These are phyloP conservation scores for Penicillium sp. DNA, from an alignment of 2,329 filamentous ascomycete genomes.

Conservation along the genomic window DNA sequence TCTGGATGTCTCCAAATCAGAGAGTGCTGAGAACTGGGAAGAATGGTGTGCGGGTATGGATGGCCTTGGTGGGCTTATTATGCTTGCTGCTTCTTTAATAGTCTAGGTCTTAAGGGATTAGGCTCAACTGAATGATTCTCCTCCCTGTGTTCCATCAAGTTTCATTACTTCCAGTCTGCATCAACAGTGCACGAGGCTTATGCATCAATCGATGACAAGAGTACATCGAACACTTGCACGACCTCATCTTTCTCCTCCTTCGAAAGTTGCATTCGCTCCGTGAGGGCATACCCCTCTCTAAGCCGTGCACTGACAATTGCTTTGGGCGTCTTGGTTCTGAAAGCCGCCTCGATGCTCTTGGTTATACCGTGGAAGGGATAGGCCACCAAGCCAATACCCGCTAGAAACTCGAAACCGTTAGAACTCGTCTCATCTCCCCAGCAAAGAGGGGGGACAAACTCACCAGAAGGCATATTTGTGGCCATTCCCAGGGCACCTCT, in stretches of 20 bases:
- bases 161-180: neutral
- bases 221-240: constrained; percentile 20
- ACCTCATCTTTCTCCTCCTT: constrained; percentile 18
- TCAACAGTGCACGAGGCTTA: neutral
- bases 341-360: constrained; percentile 24
- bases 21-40: constrained; percentile 40
- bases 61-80: constrained; percentile 48
- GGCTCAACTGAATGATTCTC: neutral
- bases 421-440: neutral
- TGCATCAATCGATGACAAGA: constrained; percentile 9
- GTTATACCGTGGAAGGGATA: constrained; percentile 29
- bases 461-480: constrained; percentile 24
- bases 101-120: neutral
- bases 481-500: constrained; percentile 22
- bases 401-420: constrained; percentile 5
- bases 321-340: constrained; percentile 23
- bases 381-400: constrained; percentile 24
- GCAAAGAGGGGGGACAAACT: neutral
- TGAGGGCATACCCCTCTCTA: constrained; percentile 19
- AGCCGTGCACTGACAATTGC: constrained; percentile 21
- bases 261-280: constrained; percentile 17
- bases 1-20: constrained; percentile 13
- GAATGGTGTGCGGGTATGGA: constrained; percentile 53
- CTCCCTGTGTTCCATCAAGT: neutral
- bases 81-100: constrained; percentile 47